Percentiles rank a stretch among this genome's conserved stretches.
Evolutionary conservation across 1,284 basidiomycete species (phyloP).

Genomic region (Heterobasidion occidentale): DNA sequence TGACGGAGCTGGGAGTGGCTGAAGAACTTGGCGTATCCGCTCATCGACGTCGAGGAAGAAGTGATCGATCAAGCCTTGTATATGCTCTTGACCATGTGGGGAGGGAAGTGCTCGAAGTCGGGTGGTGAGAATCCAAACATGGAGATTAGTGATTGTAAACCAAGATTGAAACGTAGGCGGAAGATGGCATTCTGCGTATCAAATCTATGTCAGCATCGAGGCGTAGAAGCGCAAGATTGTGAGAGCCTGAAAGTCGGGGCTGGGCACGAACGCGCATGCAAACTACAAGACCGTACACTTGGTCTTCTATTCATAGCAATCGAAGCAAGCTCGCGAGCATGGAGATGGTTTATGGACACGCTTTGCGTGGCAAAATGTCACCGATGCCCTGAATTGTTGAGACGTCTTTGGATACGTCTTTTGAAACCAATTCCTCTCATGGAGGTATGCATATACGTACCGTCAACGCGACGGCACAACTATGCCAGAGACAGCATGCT

Average conservation of each 20-base stretch:
- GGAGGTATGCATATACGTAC: no score
- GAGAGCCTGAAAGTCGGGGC: not conserved
- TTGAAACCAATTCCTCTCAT: no score
- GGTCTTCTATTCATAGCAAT: no score
- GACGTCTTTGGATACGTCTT: no score
- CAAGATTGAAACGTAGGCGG: conserved; percentile 96
- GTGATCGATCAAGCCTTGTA: conserved; percentile 87
- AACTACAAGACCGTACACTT: no score
- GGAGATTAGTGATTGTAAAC: conserved; percentile 93
- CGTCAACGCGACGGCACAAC: no score
- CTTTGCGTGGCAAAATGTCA: no score
- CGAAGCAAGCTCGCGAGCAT: no score
- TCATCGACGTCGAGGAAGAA: conserved; percentile 96
- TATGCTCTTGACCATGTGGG: conserved; percentile 54
- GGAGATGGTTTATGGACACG: no score
- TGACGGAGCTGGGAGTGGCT: conserved; percentile 12
- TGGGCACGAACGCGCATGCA: not conserved
- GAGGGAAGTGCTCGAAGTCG: conserved; percentile 79
- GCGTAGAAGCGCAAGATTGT: not conserved
- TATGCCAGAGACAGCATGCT: not conserved
- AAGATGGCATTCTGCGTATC: conserved; percentile 69
- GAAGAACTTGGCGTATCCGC: conserved; percentile 77
- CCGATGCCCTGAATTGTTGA: no score
- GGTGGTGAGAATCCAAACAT: conserved; percentile 86
- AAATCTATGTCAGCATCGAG: not conserved